These are phyloP conservation scores for Malassezia obtusa DNA, from an alignment of 1,284 basidiomycete species.

Conservation along the genomic window DNA sequence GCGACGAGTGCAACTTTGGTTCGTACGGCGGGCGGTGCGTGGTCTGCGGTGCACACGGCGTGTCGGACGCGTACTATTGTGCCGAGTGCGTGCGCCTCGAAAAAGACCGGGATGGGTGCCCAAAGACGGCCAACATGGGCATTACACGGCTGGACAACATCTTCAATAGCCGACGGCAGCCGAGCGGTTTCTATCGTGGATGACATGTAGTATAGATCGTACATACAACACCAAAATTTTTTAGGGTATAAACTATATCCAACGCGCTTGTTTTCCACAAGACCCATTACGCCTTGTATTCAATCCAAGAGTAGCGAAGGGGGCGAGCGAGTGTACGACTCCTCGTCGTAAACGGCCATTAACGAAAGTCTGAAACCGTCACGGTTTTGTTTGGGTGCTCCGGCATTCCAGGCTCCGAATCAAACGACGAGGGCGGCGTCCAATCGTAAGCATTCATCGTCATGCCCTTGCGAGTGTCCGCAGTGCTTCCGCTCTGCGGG, in stretches of 20 bases:
- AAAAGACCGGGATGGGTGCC: constrained; percentile 95
- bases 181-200: constrained; percentile 8
- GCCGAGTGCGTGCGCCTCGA: constrained; percentile 75
- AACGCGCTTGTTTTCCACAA: no score
- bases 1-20: constrained; percentile 96
- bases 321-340: no score
- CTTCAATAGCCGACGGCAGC: constrained; percentile 9
- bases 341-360: no score
- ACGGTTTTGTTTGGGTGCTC: neutral
- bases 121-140: constrained; percentile 93
- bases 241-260: neutral
- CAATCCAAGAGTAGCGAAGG: no score
- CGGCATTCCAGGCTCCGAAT: neutral
- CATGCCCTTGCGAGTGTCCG: neutral
- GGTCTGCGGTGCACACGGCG: constrained; percentile 58
- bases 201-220: neutral
- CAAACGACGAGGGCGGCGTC: constrained; percentile 2
- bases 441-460: neutral
- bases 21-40: constrained; percentile 94
- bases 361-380: neutral
- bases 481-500: neutral
- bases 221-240: neutral
- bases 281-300: no score
- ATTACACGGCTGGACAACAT: constrained; percentile 49
- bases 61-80: constrained; percentile 47